These are phyloP conservation scores for Ophiostoma piceae DNA, from an alignment of 2,329 filamentous ascomycete species.

Conservation along the genomic window DNA sequence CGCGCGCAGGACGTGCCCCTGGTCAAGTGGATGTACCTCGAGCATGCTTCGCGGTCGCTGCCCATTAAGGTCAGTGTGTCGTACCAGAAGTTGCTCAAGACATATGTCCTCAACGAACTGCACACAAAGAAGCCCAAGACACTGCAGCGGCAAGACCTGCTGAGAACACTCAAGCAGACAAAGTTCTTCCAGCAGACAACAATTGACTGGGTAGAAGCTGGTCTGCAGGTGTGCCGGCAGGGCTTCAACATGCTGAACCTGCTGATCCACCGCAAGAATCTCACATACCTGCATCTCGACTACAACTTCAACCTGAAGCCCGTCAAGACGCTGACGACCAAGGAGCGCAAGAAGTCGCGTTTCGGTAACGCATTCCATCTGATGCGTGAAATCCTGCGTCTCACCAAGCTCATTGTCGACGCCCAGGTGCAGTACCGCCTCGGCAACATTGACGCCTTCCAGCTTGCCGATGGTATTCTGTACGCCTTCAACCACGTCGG, in stretches of 20 bases:
- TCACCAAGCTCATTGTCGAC: slow-evolving; percentile 97
- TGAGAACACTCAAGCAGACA: slow-evolving; percentile 85
- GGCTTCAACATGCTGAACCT: slow-evolving; percentile 99
- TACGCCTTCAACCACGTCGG: slow-evolving; percentile 99
- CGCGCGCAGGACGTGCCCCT: slow-evolving; percentile 93
- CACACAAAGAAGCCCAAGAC: slow-evolving; percentile 96
- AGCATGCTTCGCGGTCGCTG: slow-evolving; percentile 81
- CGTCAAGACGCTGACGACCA: slow-evolving; percentile 96
- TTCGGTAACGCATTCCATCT: slow-evolving; percentile 99
- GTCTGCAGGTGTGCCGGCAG: slow-evolving; percentile 94
- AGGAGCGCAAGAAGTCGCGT: slow-evolving; percentile 97
- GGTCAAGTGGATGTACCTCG: slow-evolving; percentile 97
- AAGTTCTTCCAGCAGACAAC: slow-evolving; percentile 99
- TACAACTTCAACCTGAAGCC: slow-evolving; percentile 99
- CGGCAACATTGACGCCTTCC: slow-evolving; percentile 98
- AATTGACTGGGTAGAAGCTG: slow-evolving; percentile 98
- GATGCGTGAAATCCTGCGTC: slow-evolving; percentile 92
- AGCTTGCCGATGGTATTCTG: slow-evolving; percentile 95
- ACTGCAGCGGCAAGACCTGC: slow-evolving; percentile 86
- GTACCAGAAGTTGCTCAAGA: slow-evolving; percentile 96
- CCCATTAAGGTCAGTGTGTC: slow-evolving; percentile 97
- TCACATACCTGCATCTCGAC: slow-evolving; percentile 96
- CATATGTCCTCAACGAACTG: slow-evolving; percentile 90
- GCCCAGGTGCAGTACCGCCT: slow-evolving; percentile 96
- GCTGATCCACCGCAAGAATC: slow-evolving; percentile 94